phyloP scores from a whole-genome alignment of 202 grass and related monocot genomes.

The Digitaria exilis region DNA sequence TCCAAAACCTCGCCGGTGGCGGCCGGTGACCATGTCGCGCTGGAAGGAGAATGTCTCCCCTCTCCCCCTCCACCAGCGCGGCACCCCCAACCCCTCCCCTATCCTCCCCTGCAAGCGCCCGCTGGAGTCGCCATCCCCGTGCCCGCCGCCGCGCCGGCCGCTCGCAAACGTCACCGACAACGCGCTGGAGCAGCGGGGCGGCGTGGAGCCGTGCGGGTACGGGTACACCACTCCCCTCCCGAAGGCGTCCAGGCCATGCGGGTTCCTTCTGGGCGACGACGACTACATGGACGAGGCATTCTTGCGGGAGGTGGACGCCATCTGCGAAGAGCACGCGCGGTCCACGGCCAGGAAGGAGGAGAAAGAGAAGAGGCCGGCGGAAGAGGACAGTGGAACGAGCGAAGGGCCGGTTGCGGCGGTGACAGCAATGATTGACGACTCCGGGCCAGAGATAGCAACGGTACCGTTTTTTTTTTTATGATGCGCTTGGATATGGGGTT shows the following conservation, averaged over 20 bases:
- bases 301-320: constrained; percentile 77
- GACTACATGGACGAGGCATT: constrained; percentile 73
- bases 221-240: constrained; percentile 43
- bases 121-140: constrained; percentile 29
- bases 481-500: constrained; percentile 10
- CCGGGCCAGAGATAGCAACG: constrained; percentile 15
- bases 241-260: constrained; percentile 37
- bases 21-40: constrained; percentile 41
- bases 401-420: neutral
- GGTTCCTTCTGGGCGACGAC: constrained; percentile 37
- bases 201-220: neutral
- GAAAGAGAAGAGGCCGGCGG: constrained; percentile 33
- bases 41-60: constrained; percentile 46
- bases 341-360: constrained; percentile 48
- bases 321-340: constrained; percentile 69
- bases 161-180: constrained; percentile 45
- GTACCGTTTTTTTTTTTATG: constrained; percentile 13
- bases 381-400: neutral
- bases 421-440: neutral
- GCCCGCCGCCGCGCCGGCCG: constrained; percentile 41
- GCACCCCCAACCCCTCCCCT: constrained; percentile 8
- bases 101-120: constrained; percentile 57
- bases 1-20: constrained; percentile 29
- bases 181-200: constrained; percentile 31
- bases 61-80: neutral